Base-by-base conservation (phyloP, 805 yeast species). In the Yamadazyma ubonensis region DNA sequence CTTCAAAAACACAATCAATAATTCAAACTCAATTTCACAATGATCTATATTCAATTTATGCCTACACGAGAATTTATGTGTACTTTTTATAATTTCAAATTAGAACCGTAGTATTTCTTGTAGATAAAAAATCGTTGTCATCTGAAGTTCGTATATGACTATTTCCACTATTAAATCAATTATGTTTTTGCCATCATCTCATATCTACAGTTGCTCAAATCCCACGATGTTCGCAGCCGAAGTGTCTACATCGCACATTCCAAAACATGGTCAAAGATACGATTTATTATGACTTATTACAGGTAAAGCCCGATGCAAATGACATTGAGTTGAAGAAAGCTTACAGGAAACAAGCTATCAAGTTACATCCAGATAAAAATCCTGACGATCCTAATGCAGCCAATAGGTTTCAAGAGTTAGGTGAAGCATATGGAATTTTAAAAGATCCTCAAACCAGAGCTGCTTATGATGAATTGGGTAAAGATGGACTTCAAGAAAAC, bases 361-460 rank as follows among this genome's bases (percentile, higher is more conserved):
- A 71, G 42, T 85, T 86, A 36, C 99, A 91, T 61, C 99, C 99
- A 1, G 99, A 93, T 61, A 93, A 93, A 68, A 88, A 91, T 56
- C 96, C 95, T n/a, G 81, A 85, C 54, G 95, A 93, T 58, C 95
- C 93, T 29, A 76, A 78, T 9, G 99, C 99, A 11, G 88, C 91
- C 10, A 78, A 76, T 36, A 81, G 83, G 53, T 93, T 93, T 63
- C 96, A 93, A 63, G 86, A 77, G 42, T 44, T 69, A 28, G 74
- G 70, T 4, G 73, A 67, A 48, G 91, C 91, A 0, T 86, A 84
- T 52, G 89, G 85, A 49, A 86, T 93, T 0, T 66, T 93, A 44
- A 83, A 84, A 53, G 93, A 93, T 58, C 69, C 76, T 0, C 76
- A 73, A 6, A 63, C 84, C 38, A 76, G 97, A 44, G 69, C 71